Evolutionary conservation across 164 flowering plant species (phyloP).

Genomic region (Liriodendron chinense): DNA sequence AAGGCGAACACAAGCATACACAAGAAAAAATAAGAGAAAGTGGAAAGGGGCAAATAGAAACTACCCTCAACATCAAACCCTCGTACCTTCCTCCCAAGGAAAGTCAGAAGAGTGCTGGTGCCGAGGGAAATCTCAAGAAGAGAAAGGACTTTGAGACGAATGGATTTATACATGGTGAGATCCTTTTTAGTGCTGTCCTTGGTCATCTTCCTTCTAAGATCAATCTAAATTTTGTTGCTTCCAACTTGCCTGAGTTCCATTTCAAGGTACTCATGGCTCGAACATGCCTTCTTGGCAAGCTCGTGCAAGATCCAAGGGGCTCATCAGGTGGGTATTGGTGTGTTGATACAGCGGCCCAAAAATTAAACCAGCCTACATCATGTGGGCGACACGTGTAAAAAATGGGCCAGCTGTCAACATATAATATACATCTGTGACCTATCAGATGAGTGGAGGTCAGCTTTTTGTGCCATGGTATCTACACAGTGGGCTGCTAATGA

Average conservation of each 20-base stretch:
- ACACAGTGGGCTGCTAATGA: too few relatives aligned
- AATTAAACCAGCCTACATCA: neutral
- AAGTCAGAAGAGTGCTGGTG: constrained; percentile 18
- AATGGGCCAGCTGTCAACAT: neutral
- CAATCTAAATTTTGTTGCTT: neutral
- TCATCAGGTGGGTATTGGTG: neutral
- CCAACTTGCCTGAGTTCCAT: neutral
- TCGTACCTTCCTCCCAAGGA: constrained; percentile 22
- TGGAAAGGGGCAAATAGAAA: constrained; percentile 19
- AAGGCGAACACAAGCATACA: constrained; percentile 24
- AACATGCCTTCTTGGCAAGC: neutral
- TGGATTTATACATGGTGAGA: constrained; percentile 74
- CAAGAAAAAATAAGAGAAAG: constrained; percentile 31
- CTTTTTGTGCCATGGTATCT: neutral
- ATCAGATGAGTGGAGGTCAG: neutral
- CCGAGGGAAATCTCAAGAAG: constrained; percentile 40
- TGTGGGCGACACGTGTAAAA: neutral
- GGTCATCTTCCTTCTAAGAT: neutral
- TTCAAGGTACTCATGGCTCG: neutral
- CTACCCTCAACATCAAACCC: constrained; percentile 11
- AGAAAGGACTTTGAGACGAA: constrained; percentile 54
- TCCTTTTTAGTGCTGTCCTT: constrained; percentile 1
- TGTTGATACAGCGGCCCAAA: neutral
- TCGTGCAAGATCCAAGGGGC: neutral
- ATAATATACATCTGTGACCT: neutral